A percentile compares a stretch with the other conserved stretches of the same genome.
Conservation (phyloP, 164 flowering plant genomes). For the Vitis cinerea region DNA sequence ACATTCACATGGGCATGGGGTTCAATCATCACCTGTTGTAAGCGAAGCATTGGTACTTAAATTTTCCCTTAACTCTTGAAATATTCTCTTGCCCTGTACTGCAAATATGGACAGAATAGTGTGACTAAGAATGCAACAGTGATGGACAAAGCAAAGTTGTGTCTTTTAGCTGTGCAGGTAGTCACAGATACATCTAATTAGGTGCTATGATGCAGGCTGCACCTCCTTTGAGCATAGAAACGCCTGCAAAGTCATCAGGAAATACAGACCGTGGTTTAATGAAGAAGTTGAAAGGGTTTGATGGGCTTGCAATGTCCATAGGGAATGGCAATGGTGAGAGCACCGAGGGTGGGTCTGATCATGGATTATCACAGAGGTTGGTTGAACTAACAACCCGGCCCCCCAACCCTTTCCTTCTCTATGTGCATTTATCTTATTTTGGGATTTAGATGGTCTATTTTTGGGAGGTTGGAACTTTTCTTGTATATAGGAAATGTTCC, state of each 20-base stretch:
- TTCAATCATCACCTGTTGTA: constrained; percentile 42
- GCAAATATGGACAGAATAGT: background rate
- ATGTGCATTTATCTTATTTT: too few species aligned
- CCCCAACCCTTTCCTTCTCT: background rate
- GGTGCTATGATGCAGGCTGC: constrained; percentile 42
- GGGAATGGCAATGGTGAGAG: constrained; percentile 61
- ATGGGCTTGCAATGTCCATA: constrained; percentile 76
- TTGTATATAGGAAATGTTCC: background rate
- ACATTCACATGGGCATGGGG: constrained; percentile 43
- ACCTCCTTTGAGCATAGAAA: constrained; percentile 49
- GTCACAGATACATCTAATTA: constrained; percentile 3
- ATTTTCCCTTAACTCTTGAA: background rate
- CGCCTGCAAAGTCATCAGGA: constrained; percentile 63
- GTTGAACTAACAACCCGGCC: background rate
- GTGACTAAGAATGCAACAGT: background rate
- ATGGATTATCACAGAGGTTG: constrained; percentile 43
- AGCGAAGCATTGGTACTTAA: constrained; percentile 29
- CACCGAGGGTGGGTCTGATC: constrained; percentile 40
- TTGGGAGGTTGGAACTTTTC: background rate
- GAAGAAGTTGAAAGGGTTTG: constrained; percentile 74
- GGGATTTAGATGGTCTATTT: too few species aligned
- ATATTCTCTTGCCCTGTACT: background rate
- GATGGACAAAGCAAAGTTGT: background rate
- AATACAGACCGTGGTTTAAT: constrained; percentile 53
- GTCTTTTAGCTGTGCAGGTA: background rate